Conservation (phyloP, 2,329 filamentous ascomycete genomes). For the Trichoderma citrinoviride region DNA sequence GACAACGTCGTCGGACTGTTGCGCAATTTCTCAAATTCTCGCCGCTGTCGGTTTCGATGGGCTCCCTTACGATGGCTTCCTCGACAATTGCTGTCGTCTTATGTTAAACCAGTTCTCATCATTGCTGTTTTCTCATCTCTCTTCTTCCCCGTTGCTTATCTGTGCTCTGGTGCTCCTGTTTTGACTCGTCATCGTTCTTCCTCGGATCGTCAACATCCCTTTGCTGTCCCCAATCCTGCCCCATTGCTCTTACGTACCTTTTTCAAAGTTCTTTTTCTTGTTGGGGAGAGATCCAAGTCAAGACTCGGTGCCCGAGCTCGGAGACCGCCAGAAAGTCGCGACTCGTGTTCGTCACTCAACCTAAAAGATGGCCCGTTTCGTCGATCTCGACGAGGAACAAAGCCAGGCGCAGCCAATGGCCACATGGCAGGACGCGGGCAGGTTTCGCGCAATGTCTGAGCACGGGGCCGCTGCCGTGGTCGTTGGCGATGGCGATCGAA, state of each 20-base stretch:
- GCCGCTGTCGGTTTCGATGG: conserved; percentile 15
- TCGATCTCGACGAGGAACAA: conserved; percentile 27
- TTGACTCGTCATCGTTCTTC: not conserved
- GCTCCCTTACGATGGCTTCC: conserved; percentile 21
- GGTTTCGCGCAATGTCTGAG: conserved; percentile 1
- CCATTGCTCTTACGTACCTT: not conserved
- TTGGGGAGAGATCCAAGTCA: not conserved
- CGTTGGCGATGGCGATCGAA: not conserved
- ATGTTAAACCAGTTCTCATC: conserved; percentile 1
- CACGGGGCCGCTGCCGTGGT: not conserved
- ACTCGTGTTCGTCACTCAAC: not conserved
- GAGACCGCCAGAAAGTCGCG: conserved; percentile 8
- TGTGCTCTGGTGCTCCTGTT: not conserved
- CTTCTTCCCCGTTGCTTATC: not conserved
- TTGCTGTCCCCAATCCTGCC: not conserved
- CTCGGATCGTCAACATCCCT: not conserved
- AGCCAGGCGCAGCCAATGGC: conserved; percentile 17
- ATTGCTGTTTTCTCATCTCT: not conserved
- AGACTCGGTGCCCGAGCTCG: not conserved
- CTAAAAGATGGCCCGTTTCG: conserved; percentile 27
- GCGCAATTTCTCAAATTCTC: not conserved
- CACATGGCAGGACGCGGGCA: conserved; percentile 11
- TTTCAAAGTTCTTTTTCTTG: not conserved
- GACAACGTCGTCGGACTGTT: not conserved
- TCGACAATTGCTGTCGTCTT: conserved; percentile 19